These are phyloP conservation scores for Tolypocladium endophyticum DNA, from an alignment of 2,329 filamentous ascomycete species.

Conservation along the genomic window DNA sequence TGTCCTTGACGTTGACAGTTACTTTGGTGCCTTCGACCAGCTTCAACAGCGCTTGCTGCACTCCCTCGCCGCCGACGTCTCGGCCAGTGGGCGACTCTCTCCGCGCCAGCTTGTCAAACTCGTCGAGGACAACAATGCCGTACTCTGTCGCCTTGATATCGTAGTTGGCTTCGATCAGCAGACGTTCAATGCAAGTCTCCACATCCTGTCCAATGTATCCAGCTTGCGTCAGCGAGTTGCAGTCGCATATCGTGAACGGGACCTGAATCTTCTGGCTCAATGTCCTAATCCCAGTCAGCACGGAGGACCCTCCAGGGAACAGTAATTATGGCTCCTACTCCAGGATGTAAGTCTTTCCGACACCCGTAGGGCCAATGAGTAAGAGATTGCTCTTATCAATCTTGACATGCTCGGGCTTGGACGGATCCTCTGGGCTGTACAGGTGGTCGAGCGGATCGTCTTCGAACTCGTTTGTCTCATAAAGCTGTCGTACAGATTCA, in stretches of 20 bases:
- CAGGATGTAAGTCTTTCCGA: conserved; percentile 92
- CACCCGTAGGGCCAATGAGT: conserved; percentile 82
- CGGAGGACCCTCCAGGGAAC: not conserved
- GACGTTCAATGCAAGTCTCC: conserved; percentile 85
- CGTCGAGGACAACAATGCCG: conserved; percentile 91
- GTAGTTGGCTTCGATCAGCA: conserved; percentile 85
- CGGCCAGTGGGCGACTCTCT: conserved; percentile 80
- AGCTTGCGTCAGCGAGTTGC: conserved; percentile 90
- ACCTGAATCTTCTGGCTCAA: conserved; percentile 88
- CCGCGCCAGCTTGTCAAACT: conserved; percentile 94
- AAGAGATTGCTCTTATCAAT: conserved; percentile 95
- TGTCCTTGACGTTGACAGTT: conserved; percentile 80
- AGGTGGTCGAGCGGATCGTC: conserved; percentile 28
- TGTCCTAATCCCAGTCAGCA: conserved; percentile 48
- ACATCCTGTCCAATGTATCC: conserved; percentile 97
- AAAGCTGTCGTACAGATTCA: conserved; percentile 33
- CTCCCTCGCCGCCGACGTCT: conserved; percentile 91
- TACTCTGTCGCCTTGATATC: conserved; percentile 75
- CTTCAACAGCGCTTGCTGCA: conserved; percentile 90
- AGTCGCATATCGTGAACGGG: conserved; percentile 91
- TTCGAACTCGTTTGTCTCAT: conserved; percentile 21
- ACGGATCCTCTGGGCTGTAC: conserved; percentile 37
- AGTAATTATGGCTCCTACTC: conserved; percentile 34
- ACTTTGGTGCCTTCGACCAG: conserved; percentile 94
- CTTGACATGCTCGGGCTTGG: conserved; percentile 43